Percentiles rank a stretch among this genome's conserved stretches.
Evolutionary conservation across 768 basidiomycete genomes (phyloP).

Genomic region (Suillus paluster): DNA sequence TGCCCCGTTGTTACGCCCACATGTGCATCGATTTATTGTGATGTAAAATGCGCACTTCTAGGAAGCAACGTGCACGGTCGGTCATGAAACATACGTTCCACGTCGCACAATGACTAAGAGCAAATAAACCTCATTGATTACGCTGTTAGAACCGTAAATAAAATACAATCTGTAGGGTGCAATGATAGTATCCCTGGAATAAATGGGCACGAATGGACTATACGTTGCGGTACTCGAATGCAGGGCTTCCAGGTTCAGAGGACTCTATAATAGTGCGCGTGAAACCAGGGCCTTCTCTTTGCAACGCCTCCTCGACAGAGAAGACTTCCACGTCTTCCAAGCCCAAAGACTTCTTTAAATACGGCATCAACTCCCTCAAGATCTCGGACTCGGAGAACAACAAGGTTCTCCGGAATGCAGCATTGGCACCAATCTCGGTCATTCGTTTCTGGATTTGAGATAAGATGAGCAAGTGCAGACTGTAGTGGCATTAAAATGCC

Average conservation of each 20-base stretch:
- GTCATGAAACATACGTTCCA: not conserved
- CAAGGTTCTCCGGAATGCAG: constrained; percentile 81
- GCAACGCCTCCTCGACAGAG: constrained; percentile 69
- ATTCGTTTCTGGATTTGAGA: constrained; percentile 69
- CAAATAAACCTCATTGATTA: not conserved
- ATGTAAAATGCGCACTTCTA: too few species aligned
- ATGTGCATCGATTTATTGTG: too few species aligned
- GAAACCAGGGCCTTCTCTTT: constrained; percentile 59
- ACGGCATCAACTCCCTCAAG: constrained; percentile 71
- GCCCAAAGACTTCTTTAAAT: constrained; percentile 77
- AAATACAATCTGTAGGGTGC: not conserved
- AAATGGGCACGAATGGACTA: constrained; percentile 13
- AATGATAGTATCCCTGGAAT: not conserved
- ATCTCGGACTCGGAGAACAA: constrained; percentile 84
- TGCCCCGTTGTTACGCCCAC: not conserved
- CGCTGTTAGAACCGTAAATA: not conserved
- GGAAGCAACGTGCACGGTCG: not conserved
- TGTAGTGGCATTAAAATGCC: constrained; percentile 19
- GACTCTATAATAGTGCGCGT: constrained; percentile 72
- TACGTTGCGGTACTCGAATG: constrained; percentile 87
- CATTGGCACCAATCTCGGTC: constrained; percentile 69
- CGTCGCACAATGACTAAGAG: too few species aligned
- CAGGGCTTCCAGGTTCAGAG: constrained; percentile 88
- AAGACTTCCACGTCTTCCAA: constrained; percentile 73
- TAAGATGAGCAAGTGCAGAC: constrained; percentile 5